Percentiles rank a stretch among this genome's conserved stretches.
Conservation (phyloP, 768 basidiomycete species). For the Termitomyces sp. region DNA sequence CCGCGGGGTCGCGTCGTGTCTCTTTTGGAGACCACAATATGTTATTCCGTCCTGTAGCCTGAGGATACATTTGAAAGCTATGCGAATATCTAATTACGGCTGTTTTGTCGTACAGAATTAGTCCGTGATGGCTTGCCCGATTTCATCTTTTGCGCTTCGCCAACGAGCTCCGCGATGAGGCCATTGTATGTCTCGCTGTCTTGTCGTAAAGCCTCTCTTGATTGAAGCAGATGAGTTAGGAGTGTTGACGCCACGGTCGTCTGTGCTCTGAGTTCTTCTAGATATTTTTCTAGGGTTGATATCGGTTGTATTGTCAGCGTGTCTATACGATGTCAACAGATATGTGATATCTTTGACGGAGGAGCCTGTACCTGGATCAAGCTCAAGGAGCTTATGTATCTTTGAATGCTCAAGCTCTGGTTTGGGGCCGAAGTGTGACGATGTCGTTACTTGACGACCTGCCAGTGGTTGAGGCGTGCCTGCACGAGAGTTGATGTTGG, state of each 20-base stretch:
- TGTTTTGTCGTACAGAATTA: constrained; percentile 36
- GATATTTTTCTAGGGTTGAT: constrained; percentile 54
- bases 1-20: no score
- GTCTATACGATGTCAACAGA: constrained; percentile 37
- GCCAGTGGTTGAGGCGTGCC: constrained; percentile 39
- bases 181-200: constrained; percentile 88
- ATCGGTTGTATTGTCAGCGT: constrained; percentile 68
- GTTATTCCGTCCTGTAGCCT: background rate
- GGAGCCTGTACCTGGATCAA: constrained; percentile 53
- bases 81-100: constrained; percentile 22
- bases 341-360: background rate
- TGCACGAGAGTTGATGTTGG: constrained; percentile 43
- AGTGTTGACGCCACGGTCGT: constrained; percentile 72
- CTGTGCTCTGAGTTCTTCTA: constrained; percentile 62
- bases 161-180: constrained; percentile 87
- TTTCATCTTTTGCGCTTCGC: constrained; percentile 83
- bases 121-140: constrained; percentile 50
- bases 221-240: constrained; percentile 78
- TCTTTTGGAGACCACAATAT: no score
- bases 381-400: constrained; percentile 59
- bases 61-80: constrained; percentile 4
- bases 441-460: constrained; percentile 24
- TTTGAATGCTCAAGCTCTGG: constrained; percentile 67
- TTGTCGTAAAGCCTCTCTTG: constrained; percentile 76
- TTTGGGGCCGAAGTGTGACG: constrained; percentile 61